Conservation (phyloP, 148 eudicot genomes). For the Silene latifolia region DNA sequence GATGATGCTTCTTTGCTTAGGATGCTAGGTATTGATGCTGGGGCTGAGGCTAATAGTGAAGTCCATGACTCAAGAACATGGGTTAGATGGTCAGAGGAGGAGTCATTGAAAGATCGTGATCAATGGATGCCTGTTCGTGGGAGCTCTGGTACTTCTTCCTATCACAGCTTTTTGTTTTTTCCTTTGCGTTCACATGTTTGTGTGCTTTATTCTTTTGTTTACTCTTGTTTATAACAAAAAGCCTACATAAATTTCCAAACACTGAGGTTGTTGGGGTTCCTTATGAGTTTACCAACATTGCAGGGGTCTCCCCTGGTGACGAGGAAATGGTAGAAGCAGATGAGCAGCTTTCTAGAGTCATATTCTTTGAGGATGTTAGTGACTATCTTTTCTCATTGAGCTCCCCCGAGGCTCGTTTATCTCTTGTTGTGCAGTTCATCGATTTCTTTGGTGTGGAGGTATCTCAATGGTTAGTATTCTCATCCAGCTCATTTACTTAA, state of each 20-base stretch:
- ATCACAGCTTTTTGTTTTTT: not conserved
- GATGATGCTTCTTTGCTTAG: constrained; percentile 69
- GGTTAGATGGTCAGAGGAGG: constrained; percentile 85
- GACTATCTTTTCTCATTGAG: constrained; percentile 75
- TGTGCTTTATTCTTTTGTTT: not conserved
- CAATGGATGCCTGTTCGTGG: constrained; percentile 86
- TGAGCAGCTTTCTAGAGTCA: constrained; percentile 64
- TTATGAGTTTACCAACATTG: constrained; percentile 17
- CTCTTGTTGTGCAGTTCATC: constrained; percentile 69
- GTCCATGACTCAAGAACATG: constrained; percentile 64
- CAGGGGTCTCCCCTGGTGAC: constrained; percentile 36
- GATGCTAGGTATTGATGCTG: constrained; percentile 76
- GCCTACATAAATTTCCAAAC: not conserved
- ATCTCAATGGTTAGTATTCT: constrained; percentile 63
- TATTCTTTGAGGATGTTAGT: constrained; percentile 73
- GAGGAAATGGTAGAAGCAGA: constrained; percentile 53
- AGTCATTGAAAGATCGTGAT: constrained; percentile 59
- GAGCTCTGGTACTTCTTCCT: constrained; percentile 40
- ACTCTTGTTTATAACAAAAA: not conserved
- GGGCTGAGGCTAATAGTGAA: constrained; percentile 58
- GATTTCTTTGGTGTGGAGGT: constrained; percentile 84
- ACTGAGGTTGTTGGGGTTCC: not conserved
- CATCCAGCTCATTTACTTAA: not conserved
- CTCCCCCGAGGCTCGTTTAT: constrained; percentile 70
- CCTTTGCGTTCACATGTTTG: not conserved